Base-by-base conservation (phyloP, 345 rosid species). In the Dipteronia sinensis region DNA sequence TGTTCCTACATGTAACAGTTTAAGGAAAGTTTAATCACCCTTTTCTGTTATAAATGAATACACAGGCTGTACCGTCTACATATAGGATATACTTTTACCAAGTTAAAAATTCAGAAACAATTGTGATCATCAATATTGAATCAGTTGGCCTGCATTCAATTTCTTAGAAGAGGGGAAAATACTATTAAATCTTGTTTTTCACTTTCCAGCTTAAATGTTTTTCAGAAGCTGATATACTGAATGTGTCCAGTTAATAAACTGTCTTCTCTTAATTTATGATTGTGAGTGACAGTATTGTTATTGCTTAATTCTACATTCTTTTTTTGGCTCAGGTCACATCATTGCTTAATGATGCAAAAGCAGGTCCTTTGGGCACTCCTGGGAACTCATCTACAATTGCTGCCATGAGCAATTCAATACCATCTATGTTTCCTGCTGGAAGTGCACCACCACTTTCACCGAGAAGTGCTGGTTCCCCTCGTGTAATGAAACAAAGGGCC, bases 401-500 rank as follows among this genome's bases (percentile, higher is more conserved):
- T 81, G 81, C 88, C 56, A 40, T 90, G 2, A 85, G 86, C 85
- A 90, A 85, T 84, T 76, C 96, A 31, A 75, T 96, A 79, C 99
- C 99, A 17, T 96, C 99, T 58, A 88, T 96, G 92, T 96, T 96
- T 86, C 97, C 95, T 71, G 91, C 91, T 67, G 99, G 97, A 70
- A 92, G 97, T 80, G 90, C 97, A 29, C 99, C 99, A 78, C 98
- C 99, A 8, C 97, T 96, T 76, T 96, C 99, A 55, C 99, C 99
- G 4, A 89, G 98, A 71, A 96, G 97, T 79, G 75, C 95, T 59
- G 94, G 98, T 70, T 96, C 99, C 8, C 99, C 99, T 58, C 97
- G 99, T 51, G 76, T 87, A n/a, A 85, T 80, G 55, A 96, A 89
- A 76, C 97, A 83, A 78, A 90, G 98, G 78, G 86, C 76, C 64